Evolutionary conservation across 306 rosid species (phyloP), one percentile per base, ranked within the genome.

Genomic region (Dryas alaskensis): DNA sequence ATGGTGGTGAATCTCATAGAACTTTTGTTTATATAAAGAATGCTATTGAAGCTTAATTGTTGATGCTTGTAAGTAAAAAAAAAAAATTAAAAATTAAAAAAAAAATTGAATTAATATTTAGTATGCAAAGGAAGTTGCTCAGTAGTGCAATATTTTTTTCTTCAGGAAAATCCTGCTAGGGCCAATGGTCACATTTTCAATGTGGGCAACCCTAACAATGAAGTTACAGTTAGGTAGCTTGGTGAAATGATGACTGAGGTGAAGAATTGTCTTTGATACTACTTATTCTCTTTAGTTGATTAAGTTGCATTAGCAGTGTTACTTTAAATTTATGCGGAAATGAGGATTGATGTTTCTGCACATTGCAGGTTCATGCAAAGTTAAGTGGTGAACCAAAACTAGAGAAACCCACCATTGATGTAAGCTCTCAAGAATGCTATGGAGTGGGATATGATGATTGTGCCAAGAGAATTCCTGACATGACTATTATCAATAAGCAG

Each of bases 141-240:
- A 59, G 13, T 46, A 19, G 27, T 58, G 48, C 48, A 14, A 58
- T 71, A 72, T 54, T 50, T 63, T 80, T 50, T 63, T 80, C 16
- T 52, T 54, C 87, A 93, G 98, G 98, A 93, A 93, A 93, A 90
- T 71, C 96, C 98, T 44, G 85, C 80, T 6, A 87, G 97, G 79
- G 97, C 96, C 81, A 93, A 93, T 66, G 83, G 98, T 0, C 98
- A 89, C 1, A 93, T 93, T 71, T 93, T 90, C 79, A 93, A 93
- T 62, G 98, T 93, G 78, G 98, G 98, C 69, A 93, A 93, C 77
- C 98, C 98, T 63, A 77, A 93, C 87, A 93, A 93, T 79, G 98
- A 93, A 84, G 98, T 93, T 60, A 93, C 98, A 5, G 98, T 93
- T 46, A 86, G 89, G 92, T 97, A 90, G 90, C 97, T 93, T 51